Percentiles rank a stretch among this genome's conserved stretches.
Conservation (phyloP, 495 filamentous ascomycete species). For the Trichocladium uniseriatum region DNA sequence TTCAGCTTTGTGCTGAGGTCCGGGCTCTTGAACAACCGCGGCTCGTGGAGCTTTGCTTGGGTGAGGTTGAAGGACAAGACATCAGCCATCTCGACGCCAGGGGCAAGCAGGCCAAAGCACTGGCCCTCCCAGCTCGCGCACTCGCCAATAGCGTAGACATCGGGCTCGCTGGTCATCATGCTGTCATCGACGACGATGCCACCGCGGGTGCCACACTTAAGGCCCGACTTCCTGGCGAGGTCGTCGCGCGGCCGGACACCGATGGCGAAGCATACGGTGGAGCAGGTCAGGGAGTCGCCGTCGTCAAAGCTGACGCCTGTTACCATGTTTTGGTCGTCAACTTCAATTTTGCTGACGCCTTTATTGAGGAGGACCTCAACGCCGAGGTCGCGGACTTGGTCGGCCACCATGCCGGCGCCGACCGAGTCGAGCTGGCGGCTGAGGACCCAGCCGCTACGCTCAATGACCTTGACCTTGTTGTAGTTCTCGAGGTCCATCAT, state of each 20-base stretch:
- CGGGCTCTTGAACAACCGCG: constrained; percentile 67
- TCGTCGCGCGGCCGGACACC: constrained; percentile 82
- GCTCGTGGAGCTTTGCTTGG: constrained; percentile 61
- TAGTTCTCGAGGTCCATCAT: constrained; percentile 85
- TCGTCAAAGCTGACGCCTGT: constrained; percentile 76
- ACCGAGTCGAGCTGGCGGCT: constrained; percentile 79
- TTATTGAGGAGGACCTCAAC: constrained; percentile 78
- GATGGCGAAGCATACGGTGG: constrained; percentile 87
- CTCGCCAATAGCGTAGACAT: constrained; percentile 88
- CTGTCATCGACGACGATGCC: constrained; percentile 67
- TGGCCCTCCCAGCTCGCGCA: constrained; percentile 92
- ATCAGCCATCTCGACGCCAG: constrained; percentile 94
- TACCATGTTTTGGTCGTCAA: constrained; percentile 56
- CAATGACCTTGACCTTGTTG: constrained; percentile 70
- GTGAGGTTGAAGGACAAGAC: constrained; percentile 92
- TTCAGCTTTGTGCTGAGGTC: constrained; percentile 94
- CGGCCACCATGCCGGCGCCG: constrained; percentile 74
- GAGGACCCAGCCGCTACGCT: constrained; percentile 84
- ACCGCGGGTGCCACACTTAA: constrained; percentile 65
- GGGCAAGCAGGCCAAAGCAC: constrained; percentile 89
- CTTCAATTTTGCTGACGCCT: constrained; percentile 63
- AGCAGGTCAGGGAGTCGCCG: constrained; percentile 72
- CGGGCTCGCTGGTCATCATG: constrained; percentile 60
- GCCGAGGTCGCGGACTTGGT: constrained; percentile 73
- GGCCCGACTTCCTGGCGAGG: constrained; percentile 58